These are phyloP conservation scores for Microascus cirrosus DNA, from an alignment of 2,329 filamentous ascomycete genomes.

Conservation along the genomic window DNA sequence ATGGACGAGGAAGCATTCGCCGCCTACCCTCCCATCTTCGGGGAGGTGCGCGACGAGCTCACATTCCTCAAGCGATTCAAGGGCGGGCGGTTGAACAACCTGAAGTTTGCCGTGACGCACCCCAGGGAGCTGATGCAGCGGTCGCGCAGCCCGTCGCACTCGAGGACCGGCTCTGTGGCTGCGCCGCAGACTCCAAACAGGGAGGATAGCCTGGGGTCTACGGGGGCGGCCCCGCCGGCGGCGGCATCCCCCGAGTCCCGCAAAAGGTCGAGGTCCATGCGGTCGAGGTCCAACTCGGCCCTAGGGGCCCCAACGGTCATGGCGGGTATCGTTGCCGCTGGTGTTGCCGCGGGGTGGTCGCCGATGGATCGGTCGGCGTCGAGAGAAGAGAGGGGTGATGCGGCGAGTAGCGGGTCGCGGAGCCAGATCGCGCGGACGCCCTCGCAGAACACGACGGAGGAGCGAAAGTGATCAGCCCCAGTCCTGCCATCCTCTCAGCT, in stretches of 20 bases:
- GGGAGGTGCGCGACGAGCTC: conserved; percentile 70
- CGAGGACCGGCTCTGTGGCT: conserved; percentile 48
- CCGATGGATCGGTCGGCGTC: conserved; percentile 43
- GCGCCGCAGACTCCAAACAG: conserved; percentile 51
- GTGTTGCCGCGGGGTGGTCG: conserved; percentile 67
- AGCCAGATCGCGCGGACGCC: neutral
- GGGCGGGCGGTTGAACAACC: conserved; percentile 69
- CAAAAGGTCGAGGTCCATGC: conserved; percentile 54
- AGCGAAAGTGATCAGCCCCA: neutral
- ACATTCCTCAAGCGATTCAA: conserved; percentile 71
- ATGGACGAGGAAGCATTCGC: conserved; percentile 55
- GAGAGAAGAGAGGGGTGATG: neutral
- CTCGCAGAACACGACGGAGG: neutral
- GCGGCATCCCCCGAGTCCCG: conserved; percentile 48
- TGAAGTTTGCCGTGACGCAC: conserved; percentile 69
- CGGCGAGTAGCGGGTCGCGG: neutral
- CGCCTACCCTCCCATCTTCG: conserved; percentile 59
- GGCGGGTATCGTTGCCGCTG: conserved; percentile 73
- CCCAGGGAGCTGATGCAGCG: conserved; percentile 58
- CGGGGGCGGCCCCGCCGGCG: conserved; percentile 28
- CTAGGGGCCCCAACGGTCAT: conserved; percentile 67
- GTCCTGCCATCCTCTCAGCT: neutral
- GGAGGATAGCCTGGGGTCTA: conserved; percentile 38
- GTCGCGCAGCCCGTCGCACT: conserved; percentile 52
- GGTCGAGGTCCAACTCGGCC: conserved; percentile 57